Percentiles rank a stretch among this genome's conserved stretches.
phyloP scores from a whole-genome alignment of 2,329 filamentous ascomycete genomes.

The Fusarium coicis region DNA sequence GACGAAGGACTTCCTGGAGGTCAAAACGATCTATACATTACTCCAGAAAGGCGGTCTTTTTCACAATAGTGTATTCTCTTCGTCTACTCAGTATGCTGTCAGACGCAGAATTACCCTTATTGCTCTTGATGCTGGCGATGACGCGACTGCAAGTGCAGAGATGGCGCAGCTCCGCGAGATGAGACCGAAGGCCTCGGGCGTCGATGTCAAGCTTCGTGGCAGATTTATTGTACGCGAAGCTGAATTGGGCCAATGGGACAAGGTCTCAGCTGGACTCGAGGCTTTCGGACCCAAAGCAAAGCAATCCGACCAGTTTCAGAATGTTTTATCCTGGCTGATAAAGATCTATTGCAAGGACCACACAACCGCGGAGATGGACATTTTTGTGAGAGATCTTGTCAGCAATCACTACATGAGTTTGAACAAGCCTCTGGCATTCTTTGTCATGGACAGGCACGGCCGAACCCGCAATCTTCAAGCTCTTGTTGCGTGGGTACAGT shows the following conservation, averaged over 20 bases:
- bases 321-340: conserved; percentile 48
- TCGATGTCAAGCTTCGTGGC: conserved; percentile 45
- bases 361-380: conserved; percentile 43
- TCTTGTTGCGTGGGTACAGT: conserved; percentile 48
- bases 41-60: conserved; percentile 47
- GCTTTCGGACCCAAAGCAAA: conserved; percentile 34
- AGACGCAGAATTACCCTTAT: conserved; percentile 43
- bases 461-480: conserved; percentile 43
- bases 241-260: conserved; percentile 43
- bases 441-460: conserved; percentile 47
- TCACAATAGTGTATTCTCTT: conserved; percentile 19
- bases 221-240: conserved; percentile 45
- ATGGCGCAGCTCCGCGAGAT: conserved; percentile 38
- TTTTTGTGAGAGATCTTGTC: conserved; percentile 44
- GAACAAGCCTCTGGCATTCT: conserved; percentile 44
- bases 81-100: conserved; percentile 43
- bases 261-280: conserved; percentile 37
- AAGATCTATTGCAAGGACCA: conserved; percentile 46
- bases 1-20: conserved; percentile 33
- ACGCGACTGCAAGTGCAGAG: conserved; percentile 42
- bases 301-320: conserved; percentile 40
- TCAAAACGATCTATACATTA: conserved; percentile 43
- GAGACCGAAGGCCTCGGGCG: conserved; percentile 22
- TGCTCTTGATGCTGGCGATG: conserved; percentile 45
- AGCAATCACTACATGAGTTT: conserved; percentile 42